A percentile compares a stretch with the other conserved stretches of the same genome.
Evolutionary conservation across 805 yeast species (phyloP).

Genomic region (Kodamaea jinghongensis): DNA sequence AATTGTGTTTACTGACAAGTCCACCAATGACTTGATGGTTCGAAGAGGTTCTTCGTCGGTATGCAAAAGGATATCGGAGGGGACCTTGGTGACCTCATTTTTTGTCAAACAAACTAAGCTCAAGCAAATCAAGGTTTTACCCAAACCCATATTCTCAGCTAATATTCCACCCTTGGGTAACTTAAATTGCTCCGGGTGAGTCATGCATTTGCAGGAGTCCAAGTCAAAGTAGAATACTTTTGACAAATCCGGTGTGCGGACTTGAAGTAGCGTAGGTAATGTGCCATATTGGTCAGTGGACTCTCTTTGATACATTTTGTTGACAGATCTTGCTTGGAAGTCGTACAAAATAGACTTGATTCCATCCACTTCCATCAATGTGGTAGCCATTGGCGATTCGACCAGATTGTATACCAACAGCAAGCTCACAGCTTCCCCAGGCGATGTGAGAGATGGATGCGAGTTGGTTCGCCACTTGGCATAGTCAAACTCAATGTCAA

Average conservation of each 20-base stretch:
- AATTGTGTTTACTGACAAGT: constrained; percentile 43
- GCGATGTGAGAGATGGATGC: constrained; percentile 11
- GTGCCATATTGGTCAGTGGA: constrained; percentile 25
- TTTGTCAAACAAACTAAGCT: constrained; percentile 56
- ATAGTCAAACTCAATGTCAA: constrained; percentile 21
- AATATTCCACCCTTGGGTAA: constrained; percentile 61
- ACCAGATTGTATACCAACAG: constrained; percentile 35
- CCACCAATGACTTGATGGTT: constrained; percentile 21
- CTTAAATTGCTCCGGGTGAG: constrained; percentile 39
- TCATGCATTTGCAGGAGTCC: constrained; percentile 23
- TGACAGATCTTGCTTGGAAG: constrained; percentile 60
- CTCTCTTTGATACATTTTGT: constrained; percentile 59
- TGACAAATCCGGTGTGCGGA: constrained; percentile 17
- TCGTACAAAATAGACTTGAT: constrained; percentile 50
- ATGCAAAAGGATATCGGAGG: constrained; percentile 26
- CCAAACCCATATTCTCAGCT: constrained; percentile 70
- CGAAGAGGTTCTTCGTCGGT: constrained; percentile 7
- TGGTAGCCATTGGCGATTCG: constrained; percentile 24
- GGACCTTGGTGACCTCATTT: constrained; percentile 47
- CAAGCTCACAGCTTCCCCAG: constrained; percentile 14
- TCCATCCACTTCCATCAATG: constrained; percentile 30
- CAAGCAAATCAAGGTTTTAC: constrained; percentile 60
- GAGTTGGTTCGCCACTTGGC: constrained; percentile 29
- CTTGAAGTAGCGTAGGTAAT: constrained; percentile 34
- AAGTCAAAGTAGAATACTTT: constrained; percentile 37